Evolutionary conservation across 495 filamentous ascomycete species (phyloP), one percentile per base, ranked within the genome.

Genomic region (Aspergillus biplanus): DNA sequence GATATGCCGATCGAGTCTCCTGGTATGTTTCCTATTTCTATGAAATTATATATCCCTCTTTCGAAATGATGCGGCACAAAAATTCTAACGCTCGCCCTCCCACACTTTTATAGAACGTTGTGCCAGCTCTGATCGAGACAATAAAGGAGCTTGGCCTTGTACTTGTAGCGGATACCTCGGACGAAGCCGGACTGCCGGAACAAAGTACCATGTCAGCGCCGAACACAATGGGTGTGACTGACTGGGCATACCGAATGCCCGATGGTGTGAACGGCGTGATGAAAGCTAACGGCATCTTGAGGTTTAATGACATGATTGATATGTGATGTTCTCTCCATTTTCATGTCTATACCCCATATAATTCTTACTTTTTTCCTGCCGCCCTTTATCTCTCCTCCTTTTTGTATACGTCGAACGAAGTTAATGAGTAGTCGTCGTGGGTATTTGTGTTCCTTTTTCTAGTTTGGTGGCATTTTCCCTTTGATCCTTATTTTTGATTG

Each of bases 141-240:
- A 93, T 99, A 75, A 97, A 97, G 75, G 91, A 89, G 33, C 90
- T 96, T 32, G 96, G 95, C 46, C 82, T 99, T 49, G 95, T 97
- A 6, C 82, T 99, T 44, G 91, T 99, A 37, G 87, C 90, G n/a
- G 93, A 98, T 69, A 91, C 89, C 37, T 92, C 91, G 5, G 78
- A 80, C 56, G 79, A 82, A 58, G 57, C 62, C 33, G 69, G 71
- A 34, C 71, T 78, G 53, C 58, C 71, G 54, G 66, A 71, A 53
- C 50, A 83, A 80, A 69, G 70, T 77, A 72, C 77, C 69, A 34
- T 80, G 70, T 63, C 72, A 78, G 66, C 80, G 70, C 46, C 85
- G 78, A 74, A 75, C 54, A 48, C 77, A 4, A 75, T 75, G 67
- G 71, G 70, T 56, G 70, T 78, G 31, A 71, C 75, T 32, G 78